Conservation (phyloP, 257 asterid species). For the Echites panduratus region DNA sequence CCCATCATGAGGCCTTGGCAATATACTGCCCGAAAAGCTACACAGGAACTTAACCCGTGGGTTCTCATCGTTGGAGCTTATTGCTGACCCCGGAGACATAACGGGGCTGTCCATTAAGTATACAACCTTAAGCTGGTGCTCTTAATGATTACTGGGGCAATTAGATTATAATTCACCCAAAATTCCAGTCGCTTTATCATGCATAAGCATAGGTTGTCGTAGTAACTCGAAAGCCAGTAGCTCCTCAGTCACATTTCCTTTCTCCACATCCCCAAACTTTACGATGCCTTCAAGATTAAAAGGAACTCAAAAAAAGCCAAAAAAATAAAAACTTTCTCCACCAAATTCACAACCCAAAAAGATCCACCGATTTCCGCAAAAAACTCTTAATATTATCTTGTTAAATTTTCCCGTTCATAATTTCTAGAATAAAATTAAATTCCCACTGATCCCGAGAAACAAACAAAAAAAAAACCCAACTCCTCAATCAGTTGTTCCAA, state of each 20-base stretch:
- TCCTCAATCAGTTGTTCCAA: constrained; percentile 7
- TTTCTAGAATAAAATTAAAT: background rate
- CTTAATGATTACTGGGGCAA: constrained; percentile 19
- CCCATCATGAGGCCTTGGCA: constrained; percentile 97
- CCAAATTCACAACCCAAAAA: background rate
- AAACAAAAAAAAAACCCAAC: constrained; percentile 8
- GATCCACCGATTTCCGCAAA: constrained; percentile 4
- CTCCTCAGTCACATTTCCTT: background rate
- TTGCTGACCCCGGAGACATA: constrained; percentile 34
- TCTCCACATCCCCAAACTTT: constrained; percentile 16
- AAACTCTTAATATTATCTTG: constrained; percentile 10
- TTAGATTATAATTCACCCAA: constrained; percentile 27
- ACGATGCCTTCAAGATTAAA: constrained; percentile 8
- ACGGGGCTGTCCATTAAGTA: constrained; percentile 67
- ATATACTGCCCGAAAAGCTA: constrained; percentile 80
- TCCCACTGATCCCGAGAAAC: background rate
- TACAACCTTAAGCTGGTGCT: constrained; percentile 16
- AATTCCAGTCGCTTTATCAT: constrained; percentile 25
- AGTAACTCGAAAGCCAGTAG: background rate
- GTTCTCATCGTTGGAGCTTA: constrained; percentile 51
- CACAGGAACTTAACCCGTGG: constrained; percentile 85
- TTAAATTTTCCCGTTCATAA: constrained; percentile 11
- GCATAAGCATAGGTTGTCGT: constrained; percentile 20
- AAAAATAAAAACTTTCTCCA: constrained; percentile 12
- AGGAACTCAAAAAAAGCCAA: background rate